Conservation (phyloP, 352 stramenopile genomes). For the Globisporangium carolinianum region DNA sequence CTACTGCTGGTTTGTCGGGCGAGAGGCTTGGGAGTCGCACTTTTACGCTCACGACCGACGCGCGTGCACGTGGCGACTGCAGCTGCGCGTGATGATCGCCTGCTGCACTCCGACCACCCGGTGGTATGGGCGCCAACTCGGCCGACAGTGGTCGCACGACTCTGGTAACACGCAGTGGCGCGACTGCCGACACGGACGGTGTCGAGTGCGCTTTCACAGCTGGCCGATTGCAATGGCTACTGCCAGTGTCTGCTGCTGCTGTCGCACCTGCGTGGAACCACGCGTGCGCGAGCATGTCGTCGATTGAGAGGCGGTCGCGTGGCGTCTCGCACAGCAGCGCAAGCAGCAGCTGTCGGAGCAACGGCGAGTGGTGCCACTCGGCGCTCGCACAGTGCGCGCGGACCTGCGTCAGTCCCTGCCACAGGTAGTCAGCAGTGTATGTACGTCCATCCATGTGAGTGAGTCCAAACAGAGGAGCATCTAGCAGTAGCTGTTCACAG, state of each 20-base stretch:
- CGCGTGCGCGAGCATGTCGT: conserved; percentile 38
- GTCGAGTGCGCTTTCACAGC: conserved; percentile 13
- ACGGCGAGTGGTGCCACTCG: conserved; percentile 40
- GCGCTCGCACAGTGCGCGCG: conserved; percentile 26
- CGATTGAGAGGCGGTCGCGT: conserved; percentile 29
- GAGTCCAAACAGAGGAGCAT: neutral
- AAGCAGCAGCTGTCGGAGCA: conserved; percentile 36
- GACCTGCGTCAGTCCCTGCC: conserved; percentile 22
- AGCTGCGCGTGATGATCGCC: neutral
- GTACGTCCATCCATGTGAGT: neutral
- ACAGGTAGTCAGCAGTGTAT: neutral
- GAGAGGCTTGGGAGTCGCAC: conserved; percentile 52
- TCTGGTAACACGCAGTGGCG: neutral
- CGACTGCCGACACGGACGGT: conserved; percentile 1
- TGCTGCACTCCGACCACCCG: neutral
- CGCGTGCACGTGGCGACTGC: conserved; percentile 2
- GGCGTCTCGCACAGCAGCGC: conserved; percentile 34
- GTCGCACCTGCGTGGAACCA: conserved; percentile 21
- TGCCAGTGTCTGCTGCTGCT: neutral
- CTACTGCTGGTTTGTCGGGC: conserved; percentile 31
- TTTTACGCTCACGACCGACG: conserved; percentile 13
- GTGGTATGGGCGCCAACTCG: neutral
- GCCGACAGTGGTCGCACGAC: conserved; percentile 11
- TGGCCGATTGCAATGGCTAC: neutral
- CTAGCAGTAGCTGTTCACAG: neutral